Evolutionary conservation across 2,329 filamentous ascomycete genomes (phyloP).

Genomic region (Periconia sp.): DNA sequence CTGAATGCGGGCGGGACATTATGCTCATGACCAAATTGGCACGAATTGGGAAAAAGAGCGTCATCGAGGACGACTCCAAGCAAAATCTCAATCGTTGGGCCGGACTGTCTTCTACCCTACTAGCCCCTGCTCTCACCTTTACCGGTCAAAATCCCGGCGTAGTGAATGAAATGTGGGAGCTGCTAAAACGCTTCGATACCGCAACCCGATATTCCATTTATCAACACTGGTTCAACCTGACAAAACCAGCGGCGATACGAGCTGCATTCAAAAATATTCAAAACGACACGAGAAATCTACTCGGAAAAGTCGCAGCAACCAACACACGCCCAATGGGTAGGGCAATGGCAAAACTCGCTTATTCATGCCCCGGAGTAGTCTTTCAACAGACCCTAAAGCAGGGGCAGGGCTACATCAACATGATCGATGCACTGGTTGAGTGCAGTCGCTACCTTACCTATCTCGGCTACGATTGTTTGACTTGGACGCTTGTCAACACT

Average conservation of each 20-base stretch:
- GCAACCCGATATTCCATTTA: conserved; percentile 86
- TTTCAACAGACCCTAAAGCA: conserved; percentile 89
- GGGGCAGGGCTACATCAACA: conserved; percentile 91
- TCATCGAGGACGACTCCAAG: conserved; percentile 72
- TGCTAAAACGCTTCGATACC: conserved; percentile 79
- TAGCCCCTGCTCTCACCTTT: conserved; percentile 88
- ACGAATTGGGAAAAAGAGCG: conserved; percentile 80
- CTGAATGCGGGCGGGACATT: conserved; percentile 86
- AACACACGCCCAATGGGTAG: conserved; percentile 88
- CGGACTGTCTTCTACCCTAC: conserved; percentile 78
- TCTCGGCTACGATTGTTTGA: conserved; percentile 89
- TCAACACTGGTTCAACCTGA: conserved; percentile 76
- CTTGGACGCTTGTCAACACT: conserved; percentile 86
- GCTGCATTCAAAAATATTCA: conserved; percentile 77
- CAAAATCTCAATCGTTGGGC: conserved; percentile 81
- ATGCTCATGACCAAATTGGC: conserved; percentile 79
- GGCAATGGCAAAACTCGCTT: conserved; percentile 88
- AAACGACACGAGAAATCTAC: conserved; percentile 79
- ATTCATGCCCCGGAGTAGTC: conserved; percentile 87
- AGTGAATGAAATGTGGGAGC: conserved; percentile 84
- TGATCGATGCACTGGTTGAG: conserved; percentile 93
- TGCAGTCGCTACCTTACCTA: conserved; percentile 94
- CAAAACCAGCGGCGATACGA: conserved; percentile 69
- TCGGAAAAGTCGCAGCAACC: conserved; percentile 88
- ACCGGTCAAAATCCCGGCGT: conserved; percentile 83